These are phyloP conservation scores for Chytriomyces sp. DNA, from an alignment of 192 early-diverging fungal genomes.

Conservation along the genomic window DNA sequence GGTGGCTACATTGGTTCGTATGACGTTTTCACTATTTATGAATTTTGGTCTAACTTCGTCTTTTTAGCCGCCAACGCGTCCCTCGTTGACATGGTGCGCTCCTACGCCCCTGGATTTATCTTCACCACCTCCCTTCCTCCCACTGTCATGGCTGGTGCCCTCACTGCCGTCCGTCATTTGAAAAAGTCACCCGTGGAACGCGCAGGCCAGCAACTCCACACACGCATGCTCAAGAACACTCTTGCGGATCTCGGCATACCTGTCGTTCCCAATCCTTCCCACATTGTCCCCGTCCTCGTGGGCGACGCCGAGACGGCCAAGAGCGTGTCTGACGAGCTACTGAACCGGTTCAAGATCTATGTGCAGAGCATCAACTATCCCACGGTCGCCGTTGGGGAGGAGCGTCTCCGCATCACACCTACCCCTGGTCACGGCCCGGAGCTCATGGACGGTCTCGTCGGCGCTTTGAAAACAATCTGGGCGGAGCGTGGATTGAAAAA, in stretches of 20 bases:
- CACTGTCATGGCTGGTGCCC: conserved; percentile 83
- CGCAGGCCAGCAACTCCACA: conserved; percentile 90
- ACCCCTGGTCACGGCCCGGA: conserved; percentile 86
- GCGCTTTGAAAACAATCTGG: conserved; percentile 86
- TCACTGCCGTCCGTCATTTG: conserved; percentile 91
- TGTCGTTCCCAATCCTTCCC: conserved; percentile 98
- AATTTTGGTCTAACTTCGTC: not conserved
- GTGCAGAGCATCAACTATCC: conserved; percentile 99
- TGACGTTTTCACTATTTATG: not conserved
- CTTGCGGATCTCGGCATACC: conserved; percentile 85
- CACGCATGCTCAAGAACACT: conserved; percentile 81
- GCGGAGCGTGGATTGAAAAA: conserved; percentile 80
- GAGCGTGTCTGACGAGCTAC: conserved; percentile 88
- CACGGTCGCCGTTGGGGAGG: conserved; percentile 91
- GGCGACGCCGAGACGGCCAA: conserved; percentile 96
- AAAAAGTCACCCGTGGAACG: conserved; percentile 85
- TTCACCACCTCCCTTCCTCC: conserved; percentile 99
- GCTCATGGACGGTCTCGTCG: conserved; percentile 84
- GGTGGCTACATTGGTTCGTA: conserved; percentile 85
- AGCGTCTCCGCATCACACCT: conserved; percentile 96
- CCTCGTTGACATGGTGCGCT: conserved; percentile 92
- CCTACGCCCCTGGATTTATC: conserved; percentile 98
- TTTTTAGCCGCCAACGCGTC: conserved; percentile 69
- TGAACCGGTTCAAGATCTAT: conserved; percentile 90
- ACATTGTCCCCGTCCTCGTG: conserved; percentile 98